Evolutionary conservation across 768 basidiomycete genomes (phyloP).

Genomic region (Tulasnella sp.): DNA sequence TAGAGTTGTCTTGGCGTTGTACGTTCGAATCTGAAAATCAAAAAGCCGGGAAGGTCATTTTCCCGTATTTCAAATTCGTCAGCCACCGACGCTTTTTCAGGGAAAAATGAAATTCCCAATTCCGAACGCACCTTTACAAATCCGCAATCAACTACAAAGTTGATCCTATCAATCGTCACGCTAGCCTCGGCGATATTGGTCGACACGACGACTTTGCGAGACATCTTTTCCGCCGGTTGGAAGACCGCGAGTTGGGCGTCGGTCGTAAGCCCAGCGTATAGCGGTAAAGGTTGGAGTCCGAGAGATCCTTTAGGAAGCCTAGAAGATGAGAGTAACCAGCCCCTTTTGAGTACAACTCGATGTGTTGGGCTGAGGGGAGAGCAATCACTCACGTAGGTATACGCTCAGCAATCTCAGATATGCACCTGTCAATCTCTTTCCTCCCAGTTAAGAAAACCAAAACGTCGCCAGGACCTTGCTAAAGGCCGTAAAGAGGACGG

Average conservation of each 20-base stretch:
- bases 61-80: no score
- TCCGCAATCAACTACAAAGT: conserved; percentile 88
- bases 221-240: conserved; percentile 60
- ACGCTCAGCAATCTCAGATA: conserved; percentile 73
- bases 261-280: conserved; percentile 83
- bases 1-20: conserved; percentile 77
- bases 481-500: no score
- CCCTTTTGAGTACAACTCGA: conserved; percentile 30
- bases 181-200: conserved; percentile 98
- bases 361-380: neutral
- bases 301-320: conserved; percentile 42
- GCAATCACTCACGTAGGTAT: conserved; percentile 50
- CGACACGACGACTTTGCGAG: conserved; percentile 81
- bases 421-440: conserved; percentile 88
- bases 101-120: no score
- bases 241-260: conserved; percentile 87
- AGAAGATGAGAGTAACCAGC: conserved; percentile 35
- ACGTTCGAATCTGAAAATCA: conserved; percentile 80
- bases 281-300: conserved; percentile 57
- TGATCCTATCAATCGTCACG: conserved; percentile 93
- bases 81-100: no score
- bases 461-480: conserved; percentile 84
- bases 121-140: conserved; percentile 79
- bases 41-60: no score
- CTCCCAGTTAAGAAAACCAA: conserved; percentile 91